Conservation (phyloP, 768 basidiomycete genomes). For the Boletus patriciae region DNA sequence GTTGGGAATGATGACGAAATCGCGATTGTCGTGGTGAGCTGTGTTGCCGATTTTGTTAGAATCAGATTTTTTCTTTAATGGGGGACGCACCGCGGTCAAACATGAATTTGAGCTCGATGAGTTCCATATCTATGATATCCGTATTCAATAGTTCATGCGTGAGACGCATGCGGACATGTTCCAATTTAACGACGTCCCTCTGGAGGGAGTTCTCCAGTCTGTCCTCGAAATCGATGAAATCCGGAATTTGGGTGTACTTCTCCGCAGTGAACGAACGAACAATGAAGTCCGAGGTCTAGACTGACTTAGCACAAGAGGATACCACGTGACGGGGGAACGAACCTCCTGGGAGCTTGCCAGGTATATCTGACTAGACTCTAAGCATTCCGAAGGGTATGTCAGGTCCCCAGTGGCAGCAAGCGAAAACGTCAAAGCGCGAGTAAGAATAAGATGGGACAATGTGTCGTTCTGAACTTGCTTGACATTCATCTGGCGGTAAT, state of each 20-base stretch:
- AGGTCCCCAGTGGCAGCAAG: constrained; percentile 74
- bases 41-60: constrained; percentile 14
- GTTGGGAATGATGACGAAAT: constrained; percentile 73
- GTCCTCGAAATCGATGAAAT: constrained; percentile 81
- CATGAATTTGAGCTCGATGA: constrained; percentile 81
- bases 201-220: constrained; percentile 82
- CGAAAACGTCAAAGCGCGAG: constrained; percentile 78
- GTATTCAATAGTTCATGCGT: constrained; percentile 69
- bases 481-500: constrained; percentile 73
- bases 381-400: constrained; percentile 70
- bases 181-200: constrained; percentile 77
- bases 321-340: constrained; percentile 12
- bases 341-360: constrained; percentile 79
- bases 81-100: constrained; percentile 65
- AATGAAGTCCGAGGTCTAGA: constrained; percentile 75
- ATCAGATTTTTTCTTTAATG: too few relatives aligned
- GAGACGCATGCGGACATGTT: constrained; percentile 82
- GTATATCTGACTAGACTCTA: constrained; percentile 82
- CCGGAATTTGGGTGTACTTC: constrained; percentile 88
- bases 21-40: constrained; percentile 87
- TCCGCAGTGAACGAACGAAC: constrained; percentile 75
- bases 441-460: constrained; percentile 77
- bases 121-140: constrained; percentile 77
- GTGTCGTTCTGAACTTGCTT: constrained; percentile 91
- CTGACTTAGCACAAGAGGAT: constrained; percentile 4